Base-by-base conservation (phyloP, 2,329 filamentous ascomycete species). In the Epichloe coenophiala region DNA sequence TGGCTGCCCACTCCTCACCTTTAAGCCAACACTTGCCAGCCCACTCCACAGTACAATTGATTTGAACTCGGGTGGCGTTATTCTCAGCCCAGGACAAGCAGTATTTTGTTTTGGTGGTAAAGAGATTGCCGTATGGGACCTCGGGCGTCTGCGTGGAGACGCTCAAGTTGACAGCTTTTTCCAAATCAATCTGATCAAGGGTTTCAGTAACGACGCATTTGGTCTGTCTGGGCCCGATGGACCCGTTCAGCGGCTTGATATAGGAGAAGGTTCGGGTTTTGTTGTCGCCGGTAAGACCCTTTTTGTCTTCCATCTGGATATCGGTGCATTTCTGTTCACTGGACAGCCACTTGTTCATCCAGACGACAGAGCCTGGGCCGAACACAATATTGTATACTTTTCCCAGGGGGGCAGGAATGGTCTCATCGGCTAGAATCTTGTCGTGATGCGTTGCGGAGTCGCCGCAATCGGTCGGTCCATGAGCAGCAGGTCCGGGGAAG, bases 1-100 rank as follows among this genome's bases (percentile, higher is more conserved):
- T n/a, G 1, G 27, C 27, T 31, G 2, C 27, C 4, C 2, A 62
- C n/a, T n/a, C n/a, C 73, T 64, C 72, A 94, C 90, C 88, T 72
- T 93, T 96, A 44, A 98, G 71, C 93, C 93, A 98, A 71, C 90
- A 96, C 75, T 97, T 98, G 59, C 90, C 90, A 3, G 84, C 84
- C 94, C 94, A 98, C 62, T 98, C 94, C 42, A 96, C 86, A 2
- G 82, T 84, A 65, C 88, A 96, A 58, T 84, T 96, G 70, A 91
- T 84, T 54, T 93, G 81, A 33, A 98, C 71, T 31, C 89, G 79
- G 1, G 94, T 98, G 39, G 81, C 73, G 60, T 95, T 95, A 55
- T 83, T 84, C 47, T 93, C 82, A 4, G 83, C 89, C 93, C 93
- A 98, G 48, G 87, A 87, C 21, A 98, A 74, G 61, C 94, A 95